Base-by-base conservation (phyloP, 1,139 yeast genomes). In the Meyerozyma carpophila region DNA sequence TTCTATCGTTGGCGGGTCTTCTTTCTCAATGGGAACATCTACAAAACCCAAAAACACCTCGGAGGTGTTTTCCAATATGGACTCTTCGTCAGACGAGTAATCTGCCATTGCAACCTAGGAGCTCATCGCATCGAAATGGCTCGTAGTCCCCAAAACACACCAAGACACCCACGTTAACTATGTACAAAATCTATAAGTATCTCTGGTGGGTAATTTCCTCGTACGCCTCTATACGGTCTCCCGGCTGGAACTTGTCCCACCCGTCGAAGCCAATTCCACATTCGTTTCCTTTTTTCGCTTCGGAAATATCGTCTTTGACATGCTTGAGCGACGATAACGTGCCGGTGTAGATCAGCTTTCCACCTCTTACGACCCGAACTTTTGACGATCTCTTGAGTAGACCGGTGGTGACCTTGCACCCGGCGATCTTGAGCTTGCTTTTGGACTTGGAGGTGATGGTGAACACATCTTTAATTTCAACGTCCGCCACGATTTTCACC, bases 331-430 rank as follows among this genome's bases (percentile, higher is more conserved):
- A 81, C 2, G 83, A 77, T 18, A 93, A 64, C 10, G 70, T 70
- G 3, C 98, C 98, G 42, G 75, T 75, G 61, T 70, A 88, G 2
- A 93, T 66, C 7, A 68, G 68, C 40, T 76, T 66, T 9, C 66
- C 73, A 9, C 68, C 65, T 54, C 98, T 76, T 44, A 79, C 53
- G 1, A 93, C 84, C 57, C 84, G 80, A 11, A 90, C 80, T 34
- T 66, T 65, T 1, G 84, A 69, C 11, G 79, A 72, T 50, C 86
- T 74, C 51, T 78, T 76, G 39, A 93, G 63, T 2, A 68, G 61
- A 9, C 99, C 99, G 41, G 75, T 77, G 16, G 67, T 58, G n/a
- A 93, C 90, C 57, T 84, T 82, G 57, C 95, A 87, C 5, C 99
- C 99, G 1, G 98, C 98, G 56, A 93, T 78, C 51, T 74, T 75